Base-by-base conservation (phyloP, 2,329 filamentous ascomycete species). In the Colletotrichum ledebouriae region DNA sequence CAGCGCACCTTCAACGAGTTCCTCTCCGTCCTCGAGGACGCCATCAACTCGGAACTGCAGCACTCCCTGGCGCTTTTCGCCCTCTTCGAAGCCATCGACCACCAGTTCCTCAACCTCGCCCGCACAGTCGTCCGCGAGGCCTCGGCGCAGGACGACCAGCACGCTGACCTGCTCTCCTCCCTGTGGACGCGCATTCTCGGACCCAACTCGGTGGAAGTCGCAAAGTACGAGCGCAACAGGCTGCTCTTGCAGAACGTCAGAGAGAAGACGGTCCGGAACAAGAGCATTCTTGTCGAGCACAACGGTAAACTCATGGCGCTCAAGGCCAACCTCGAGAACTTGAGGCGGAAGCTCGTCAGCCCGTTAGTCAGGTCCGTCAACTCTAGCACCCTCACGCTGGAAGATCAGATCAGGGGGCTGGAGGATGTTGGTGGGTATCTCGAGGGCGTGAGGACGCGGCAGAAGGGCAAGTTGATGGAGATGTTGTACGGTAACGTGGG, bases 191-290 rank as follows among this genome's bases (percentile, higher is more conserved):
- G 91, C 53, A 89, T 97, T 22, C 88, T 98, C 1, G 94, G 94
- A 1, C 85, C 91, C 44, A 91, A 92, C 74, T 89, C 92, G 7
- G 85, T 85, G 50, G 87, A 91, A 72, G 85, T 97, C n/a, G 88
- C 89, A 76, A 98, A 98, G 78, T 98, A 94, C 79, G 94, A 97
- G 78, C 93, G 92, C 80, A 98, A 98, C 83, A 91, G 91, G 70
- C 86, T 89, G 57, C 85, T 98, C 1, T 87, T 98, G 25, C 87
- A 86, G 57, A 91, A 91, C 72, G 91, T 98, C 64, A 90, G 94
- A 71, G 88, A 91, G 67, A 92, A 92, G 74, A 97, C 94, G 1
- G 89, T 97, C 25, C 88, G 89, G 70, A 97, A 98, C 82, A 98
- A 98, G 80, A 89, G 90, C 71, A 86, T 97, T 41, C 86, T 98